Evolutionary conservation across 2,329 filamentous ascomycete genomes (phyloP).

Genomic region (Fusarium vanettenii): DNA sequence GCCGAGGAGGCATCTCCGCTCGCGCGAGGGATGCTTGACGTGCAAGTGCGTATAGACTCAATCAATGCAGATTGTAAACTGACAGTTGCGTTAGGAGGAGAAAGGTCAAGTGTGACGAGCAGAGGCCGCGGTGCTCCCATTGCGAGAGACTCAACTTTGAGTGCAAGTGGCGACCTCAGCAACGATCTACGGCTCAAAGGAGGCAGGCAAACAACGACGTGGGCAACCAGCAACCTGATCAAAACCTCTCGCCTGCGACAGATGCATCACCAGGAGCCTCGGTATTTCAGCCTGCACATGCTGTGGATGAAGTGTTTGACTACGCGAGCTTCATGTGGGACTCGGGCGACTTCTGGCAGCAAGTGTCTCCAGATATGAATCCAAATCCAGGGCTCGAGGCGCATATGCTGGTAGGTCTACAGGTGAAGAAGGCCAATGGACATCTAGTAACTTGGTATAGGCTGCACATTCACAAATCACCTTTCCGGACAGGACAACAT

Average conservation of each 20-base stretch:
- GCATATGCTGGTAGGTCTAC: slow-evolving; percentile 35
- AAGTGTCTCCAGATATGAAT: slow-evolving; percentile 43
- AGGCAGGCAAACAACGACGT: slow-evolving; percentile 23
- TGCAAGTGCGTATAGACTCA: slow-evolving; percentile 52
- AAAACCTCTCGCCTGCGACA: slow-evolving; percentile 42
- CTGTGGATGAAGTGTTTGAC: slow-evolving; percentile 58
- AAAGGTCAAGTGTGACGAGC: slow-evolving; percentile 65
- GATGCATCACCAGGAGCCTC: slow-evolving; percentile 44
- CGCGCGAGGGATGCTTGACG: slow-evolving; percentile 53
- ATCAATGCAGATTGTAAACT: neutral
- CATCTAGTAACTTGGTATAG: slow-evolving; percentile 10
- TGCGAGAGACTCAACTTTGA: slow-evolving; percentile 64
- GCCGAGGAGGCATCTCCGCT: slow-evolving; percentile 40
- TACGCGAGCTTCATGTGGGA: slow-evolving; percentile 63
- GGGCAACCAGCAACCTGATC: slow-evolving; percentile 19
- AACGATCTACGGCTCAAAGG: slow-evolving; percentile 38
- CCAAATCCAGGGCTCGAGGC: slow-evolving; percentile 39
- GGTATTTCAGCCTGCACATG: slow-evolving; percentile 43
- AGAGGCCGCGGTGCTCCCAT: slow-evolving; percentile 61
- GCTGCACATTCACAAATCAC: slow-evolving; percentile 37
- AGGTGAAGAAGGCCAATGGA: neutral
- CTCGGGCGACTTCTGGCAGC: slow-evolving; percentile 50
- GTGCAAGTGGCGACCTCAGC: slow-evolving; percentile 60
- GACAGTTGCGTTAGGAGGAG: slow-evolving; percentile 49
- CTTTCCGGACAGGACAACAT: slow-evolving; percentile 39